Base-by-base conservation (phyloP, 2,329 filamentous ascomycete species). In the Passalora sequoiae region DNA sequence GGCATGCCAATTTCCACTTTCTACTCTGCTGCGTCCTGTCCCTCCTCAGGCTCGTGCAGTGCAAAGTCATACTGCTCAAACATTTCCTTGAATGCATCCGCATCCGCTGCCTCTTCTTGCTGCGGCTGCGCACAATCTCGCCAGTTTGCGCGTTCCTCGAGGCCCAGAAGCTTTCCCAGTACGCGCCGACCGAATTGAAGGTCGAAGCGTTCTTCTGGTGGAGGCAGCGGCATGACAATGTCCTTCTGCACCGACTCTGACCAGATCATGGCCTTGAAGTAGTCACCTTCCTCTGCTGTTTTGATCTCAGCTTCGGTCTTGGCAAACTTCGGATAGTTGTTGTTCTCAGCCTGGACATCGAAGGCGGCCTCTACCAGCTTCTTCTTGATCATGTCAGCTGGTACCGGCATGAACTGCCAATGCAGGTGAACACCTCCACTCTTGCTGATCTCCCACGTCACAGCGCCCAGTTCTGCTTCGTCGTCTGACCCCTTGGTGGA, bases 401-500 rank as follows among this genome's bases (percentile, higher is more conserved):
- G 78, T 1, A 94, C 72, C 1, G 92, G 88, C 21, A 97, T 70
- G 55, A 94, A 84, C 66, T 98, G 94, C 92, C 89, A 96, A 60
- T 97, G 91, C 1, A 83, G 76, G 62, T 98, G 92, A 43, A 97
- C 81, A 42, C 92, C 88, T 39, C 78, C 77, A 4, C 74, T 74
- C 38, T 89, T 83, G 61, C 83, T 91, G 57, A 98, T 89, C 67
- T 97, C 92, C 81, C 88, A 98, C 0, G 88, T 92, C 1, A 97
- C 84, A 2, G 82, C 78, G 12, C 91, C 92, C 1, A 96, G 78
- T 51, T 76, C 76, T 50, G 76, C 64, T 10, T 56, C 60, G 30
- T 69, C 59, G 69, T 64, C 44, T 65, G 68, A n/a, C 13, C 47
- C 53, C 7, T 21, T 37, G 71, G 43, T 46, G 16, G 56, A 52